Percentiles rank a stretch among this genome's conserved stretches.
Conservation (phyloP, 2,329 filamentous ascomycete species). For the Pseudocercospora crystallina region DNA sequence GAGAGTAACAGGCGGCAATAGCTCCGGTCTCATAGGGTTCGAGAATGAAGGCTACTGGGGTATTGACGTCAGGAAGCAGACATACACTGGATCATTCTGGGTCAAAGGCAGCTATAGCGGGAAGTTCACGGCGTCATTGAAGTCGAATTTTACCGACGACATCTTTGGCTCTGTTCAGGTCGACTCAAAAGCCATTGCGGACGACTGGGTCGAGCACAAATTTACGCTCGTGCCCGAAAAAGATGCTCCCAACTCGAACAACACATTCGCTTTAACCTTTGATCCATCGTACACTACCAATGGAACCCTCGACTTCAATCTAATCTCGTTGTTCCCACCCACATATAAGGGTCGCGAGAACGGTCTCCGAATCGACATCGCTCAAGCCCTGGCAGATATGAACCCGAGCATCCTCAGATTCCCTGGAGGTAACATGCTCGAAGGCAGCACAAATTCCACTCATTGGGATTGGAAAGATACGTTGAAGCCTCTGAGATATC, state of each 20-base stretch:
- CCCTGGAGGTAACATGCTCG: constrained; percentile 61
- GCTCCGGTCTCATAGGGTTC: constrained; percentile 47
- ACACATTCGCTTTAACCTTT: constrained; percentile 50
- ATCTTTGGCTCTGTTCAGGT: constrained; percentile 41
- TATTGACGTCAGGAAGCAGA: constrained; percentile 48
- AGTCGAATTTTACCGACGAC: constrained; percentile 43
- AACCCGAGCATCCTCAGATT: constrained; percentile 56
- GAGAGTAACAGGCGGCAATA: constrained; percentile 29
- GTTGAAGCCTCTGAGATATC: constrained; percentile 52
- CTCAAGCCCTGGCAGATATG: constrained; percentile 38
- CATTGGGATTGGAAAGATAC: constrained; percentile 53
- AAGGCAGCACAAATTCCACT: constrained; percentile 39
- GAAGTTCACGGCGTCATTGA: constrained; percentile 28
- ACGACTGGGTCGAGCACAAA: constrained; percentile 39
- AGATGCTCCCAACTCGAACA: constrained; percentile 49
- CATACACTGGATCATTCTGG: constrained; percentile 39
- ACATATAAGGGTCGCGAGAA: constrained; percentile 56
- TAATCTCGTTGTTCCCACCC: constrained; percentile 55
- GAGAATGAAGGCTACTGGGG: constrained; percentile 53
- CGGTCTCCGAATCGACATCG: constrained; percentile 52
- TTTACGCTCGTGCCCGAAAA: constrained; percentile 30
- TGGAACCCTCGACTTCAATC: constrained; percentile 50
- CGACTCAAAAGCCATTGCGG: constrained; percentile 38
- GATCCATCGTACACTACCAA: constrained; percentile 36
- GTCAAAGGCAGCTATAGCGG: constrained; percentile 34